Evolutionary conservation across 148 eudicot species (phyloP), one percentile per base, ranked within the genome.

Genomic region (Chenopodium quinoa): DNA sequence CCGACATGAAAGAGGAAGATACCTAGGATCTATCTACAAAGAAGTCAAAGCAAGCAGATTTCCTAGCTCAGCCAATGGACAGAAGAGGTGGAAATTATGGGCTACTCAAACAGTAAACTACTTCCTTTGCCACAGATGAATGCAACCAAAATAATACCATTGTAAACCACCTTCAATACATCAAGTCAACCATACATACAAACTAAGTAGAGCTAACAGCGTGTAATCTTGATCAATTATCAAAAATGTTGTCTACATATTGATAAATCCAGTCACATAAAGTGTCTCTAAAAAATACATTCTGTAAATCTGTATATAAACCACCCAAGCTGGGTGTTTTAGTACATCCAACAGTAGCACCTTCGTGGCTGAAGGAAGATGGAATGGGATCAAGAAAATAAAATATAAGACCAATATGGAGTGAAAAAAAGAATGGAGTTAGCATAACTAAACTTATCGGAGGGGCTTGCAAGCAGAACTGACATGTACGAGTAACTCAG

Each of bases 261-360:
- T 31, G 48, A 75, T 75, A 67, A 81, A 67, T 27, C 34, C 58
- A 64, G 73, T 58, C 86, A 80, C 47, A 70, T 58, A 7, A 72
- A 56, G 23, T 32, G 73, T 76, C 66, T 47, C 76, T 2, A 25
- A 76, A 80, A 27, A 80, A 77, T 84, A 32, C 80, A 69, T 64
- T 80, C 56, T 64, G 83, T 75, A 32, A 69, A 52, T 80, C 56
- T 64, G 83, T 69, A 32, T 71, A 75, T 80, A 77, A 63, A 29
- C 76, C 71, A 76, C 67, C 77, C 80, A 72, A 73, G 67, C 73
- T 64, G 64, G 80, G 77, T 65, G 78, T 84, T 84, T 71, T 74
- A 80, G 73, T 80, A 76, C 83, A 80, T 63, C 86, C 80, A 76
- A 31, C 54, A 80, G 80, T 70, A 84, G 80, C 80, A 84, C 86